A percentile compares a stretch with the other conserved stretches of the same genome.
Evolutionary conservation across 2,329 filamentous ascomycete species (phyloP).

Genomic region (Westerdykella ornata): DNA sequence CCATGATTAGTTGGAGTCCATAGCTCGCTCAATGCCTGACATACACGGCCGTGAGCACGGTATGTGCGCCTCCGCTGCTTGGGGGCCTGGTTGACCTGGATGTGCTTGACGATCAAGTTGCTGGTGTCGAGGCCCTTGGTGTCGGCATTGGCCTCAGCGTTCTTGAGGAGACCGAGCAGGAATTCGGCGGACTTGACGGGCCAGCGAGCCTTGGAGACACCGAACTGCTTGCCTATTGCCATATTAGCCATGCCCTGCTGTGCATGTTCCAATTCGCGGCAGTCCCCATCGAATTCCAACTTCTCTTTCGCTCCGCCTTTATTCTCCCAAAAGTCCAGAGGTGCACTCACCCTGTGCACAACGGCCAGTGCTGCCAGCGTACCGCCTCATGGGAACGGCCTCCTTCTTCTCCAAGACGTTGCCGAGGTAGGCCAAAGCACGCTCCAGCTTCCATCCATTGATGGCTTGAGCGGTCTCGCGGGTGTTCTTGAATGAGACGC

Average conservation of each 20-base stretch:
- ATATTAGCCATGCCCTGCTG: neutral
- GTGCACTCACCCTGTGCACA: slow-evolving; percentile 85
- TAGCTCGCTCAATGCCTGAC: slow-evolving; percentile 39
- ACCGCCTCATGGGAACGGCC: slow-evolving; percentile 97
- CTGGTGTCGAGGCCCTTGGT: slow-evolving; percentile 62
- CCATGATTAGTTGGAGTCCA: slow-evolving; percentile 3
- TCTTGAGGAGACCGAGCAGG: slow-evolving; percentile 79
- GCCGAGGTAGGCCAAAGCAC: slow-evolving; percentile 93
- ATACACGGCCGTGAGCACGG: slow-evolving; percentile 99
- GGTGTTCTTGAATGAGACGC: slow-evolving; percentile 99
- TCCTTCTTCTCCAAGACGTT: slow-evolving; percentile 97
- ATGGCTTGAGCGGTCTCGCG: slow-evolving; percentile 98
- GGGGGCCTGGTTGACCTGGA: slow-evolving; percentile 99
- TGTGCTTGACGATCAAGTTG: slow-evolving; percentile 99
- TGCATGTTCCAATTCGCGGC: neutral
- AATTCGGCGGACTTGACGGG: slow-evolving; percentile 99
- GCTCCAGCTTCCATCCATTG: slow-evolving; percentile 97
- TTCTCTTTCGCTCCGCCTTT: neutral
- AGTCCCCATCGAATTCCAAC: neutral
- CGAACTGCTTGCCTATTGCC: slow-evolving; percentile 89
- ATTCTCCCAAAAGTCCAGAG: neutral
- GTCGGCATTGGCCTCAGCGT: slow-evolving; percentile 43
- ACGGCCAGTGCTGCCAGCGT: slow-evolving; percentile 90
- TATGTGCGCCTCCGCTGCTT: slow-evolving; percentile 99
- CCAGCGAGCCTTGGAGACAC: slow-evolving; percentile 97